These are phyloP conservation scores for Stephanodiscus minutulus DNA, from an alignment of 108 stramenopile genomes.

Conservation along the genomic window DNA sequence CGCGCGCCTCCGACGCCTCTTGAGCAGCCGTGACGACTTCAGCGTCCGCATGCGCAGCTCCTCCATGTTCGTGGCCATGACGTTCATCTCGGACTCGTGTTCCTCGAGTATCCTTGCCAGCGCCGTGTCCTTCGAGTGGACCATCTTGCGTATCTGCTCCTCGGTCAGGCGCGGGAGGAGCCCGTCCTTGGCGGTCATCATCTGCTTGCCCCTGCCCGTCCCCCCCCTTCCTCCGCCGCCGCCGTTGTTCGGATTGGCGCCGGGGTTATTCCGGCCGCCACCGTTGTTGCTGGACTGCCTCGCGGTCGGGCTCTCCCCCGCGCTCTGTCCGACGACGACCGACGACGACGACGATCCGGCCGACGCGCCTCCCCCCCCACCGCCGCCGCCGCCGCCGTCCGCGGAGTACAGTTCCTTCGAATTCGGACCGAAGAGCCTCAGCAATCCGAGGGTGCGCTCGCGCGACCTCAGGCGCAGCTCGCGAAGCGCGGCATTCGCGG, in stretches of 20 bases:
- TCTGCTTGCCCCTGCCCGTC: too few species aligned
- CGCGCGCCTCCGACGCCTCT: conserved; percentile 34
- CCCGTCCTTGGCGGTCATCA: conserved; percentile 37
- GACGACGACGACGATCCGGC: too few species aligned
- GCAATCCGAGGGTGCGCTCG: conserved; percentile 37
- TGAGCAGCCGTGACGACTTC: conserved; percentile 10
- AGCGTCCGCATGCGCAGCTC: conserved; percentile 30
- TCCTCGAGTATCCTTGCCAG: conserved; percentile 45
- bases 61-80: conserved; percentile 47
- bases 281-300: too few species aligned
- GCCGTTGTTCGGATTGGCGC: background rate
- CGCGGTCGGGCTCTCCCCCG: conserved; percentile 36
- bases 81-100: conserved; percentile 46
- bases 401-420: conserved; percentile 6
- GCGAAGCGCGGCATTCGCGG: background rate
- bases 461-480: conserved; percentile 22
- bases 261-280: conserved; percentile 5
- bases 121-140: conserved; percentile 45
- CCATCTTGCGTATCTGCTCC: conserved; percentile 45
- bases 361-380: too few species aligned
- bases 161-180: conserved; percentile 42
- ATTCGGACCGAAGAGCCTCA: conserved; percentile 40
- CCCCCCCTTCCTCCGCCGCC: background rate
- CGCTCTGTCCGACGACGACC: conserved; percentile 1
- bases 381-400: too few species aligned